Evolutionary conservation across 106 monocot species (phyloP), one percentile per base, ranked within the genome.

Genomic region (Phalaenopsis aphrodite): DNA sequence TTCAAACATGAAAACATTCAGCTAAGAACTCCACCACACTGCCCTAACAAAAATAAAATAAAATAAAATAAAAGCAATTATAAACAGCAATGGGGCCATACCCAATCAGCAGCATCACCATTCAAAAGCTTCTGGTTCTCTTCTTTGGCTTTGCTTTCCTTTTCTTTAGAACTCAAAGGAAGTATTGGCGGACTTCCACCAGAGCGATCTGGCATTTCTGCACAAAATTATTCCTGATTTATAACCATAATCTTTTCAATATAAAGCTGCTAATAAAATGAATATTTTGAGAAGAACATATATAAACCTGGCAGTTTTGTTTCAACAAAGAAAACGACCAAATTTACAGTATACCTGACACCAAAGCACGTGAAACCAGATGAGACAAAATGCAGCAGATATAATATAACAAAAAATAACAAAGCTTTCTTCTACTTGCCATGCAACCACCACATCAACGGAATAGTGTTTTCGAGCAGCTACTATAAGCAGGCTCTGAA

Each of bases 371-470:
- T 80, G 11, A 77, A 76, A 84, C 4, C 4, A 68, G 49, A 46
- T 46, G 0, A 0, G 41, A 19, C 39, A 58, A 41, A 75, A 48
- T 5, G 47, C 75, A 75, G 15, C 41, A 10, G 46, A 47, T 37
- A 74, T 2, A 38, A 24, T 47, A 36, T 11, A 5, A 30, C 30
- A 55, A 37, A 78, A 19, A 17, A 72, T 56, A 15, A 36, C 37
- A 41, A 61, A 80, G 61, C 47, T n/a, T 48, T 38, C n/a, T 48
- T 38, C n/a, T 21, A 18, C 80, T 7, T 87, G 87, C 90, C 90
- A 90, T 77, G 90, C 90, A 81, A 90, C 90, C 14, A 83, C 82
- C 76, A 90, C 83, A 81, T 90, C 89, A 43, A 90, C 89, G 8
- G 87, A 82, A 42, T 90, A 90, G 75, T 90, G 89, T 41, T 90